Conservation (phyloP, 2,329 filamentous ascomycete genomes). For the Fusarium aywerte region DNA sequence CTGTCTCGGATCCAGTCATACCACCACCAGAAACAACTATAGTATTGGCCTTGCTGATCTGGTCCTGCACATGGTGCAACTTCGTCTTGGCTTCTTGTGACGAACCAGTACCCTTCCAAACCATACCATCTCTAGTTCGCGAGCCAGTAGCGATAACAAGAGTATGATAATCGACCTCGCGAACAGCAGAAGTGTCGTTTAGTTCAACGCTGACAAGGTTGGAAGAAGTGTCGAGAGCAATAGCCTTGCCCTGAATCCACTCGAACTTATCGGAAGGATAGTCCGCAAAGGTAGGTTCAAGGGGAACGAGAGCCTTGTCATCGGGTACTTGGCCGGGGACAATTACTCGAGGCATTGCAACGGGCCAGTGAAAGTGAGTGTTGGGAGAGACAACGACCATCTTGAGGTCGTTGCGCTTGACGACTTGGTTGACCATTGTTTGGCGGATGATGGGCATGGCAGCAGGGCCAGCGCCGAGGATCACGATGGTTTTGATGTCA, state of each 20-base stretch:
- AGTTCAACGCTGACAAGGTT: conserved; percentile 57
- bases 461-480: conserved; percentile 61
- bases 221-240: conserved; percentile 53
- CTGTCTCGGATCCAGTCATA: conserved; percentile 61
- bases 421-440: conserved; percentile 58
- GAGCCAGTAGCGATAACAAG: conserved; percentile 67
- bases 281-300: conserved; percentile 58
- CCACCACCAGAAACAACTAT: conserved; percentile 65
- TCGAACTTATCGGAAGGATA: conserved; percentile 62
- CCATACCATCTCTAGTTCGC: conserved; percentile 55
- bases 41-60: conserved; percentile 56
- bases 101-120: conserved; percentile 61
- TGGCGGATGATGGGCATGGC: conserved; percentile 62
- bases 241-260: conserved; percentile 62
- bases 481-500: conserved; percentile 56
- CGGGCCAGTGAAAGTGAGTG: conserved; percentile 61
- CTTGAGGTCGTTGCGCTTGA: conserved; percentile 55
- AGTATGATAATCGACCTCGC: conserved; percentile 60
- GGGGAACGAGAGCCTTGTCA: conserved; percentile 50
- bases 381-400: conserved; percentile 60
- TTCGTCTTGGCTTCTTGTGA: conserved; percentile 56
- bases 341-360: conserved; percentile 60
- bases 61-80: conserved; percentile 51
- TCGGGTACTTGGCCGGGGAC: conserved; percentile 60
- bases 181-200: conserved; percentile 47